Evolutionary conservation across 2,329 filamentous ascomycete species (phyloP), one percentile per base, ranked within the genome.

Genomic region (Colletotrichum musicola): DNA sequence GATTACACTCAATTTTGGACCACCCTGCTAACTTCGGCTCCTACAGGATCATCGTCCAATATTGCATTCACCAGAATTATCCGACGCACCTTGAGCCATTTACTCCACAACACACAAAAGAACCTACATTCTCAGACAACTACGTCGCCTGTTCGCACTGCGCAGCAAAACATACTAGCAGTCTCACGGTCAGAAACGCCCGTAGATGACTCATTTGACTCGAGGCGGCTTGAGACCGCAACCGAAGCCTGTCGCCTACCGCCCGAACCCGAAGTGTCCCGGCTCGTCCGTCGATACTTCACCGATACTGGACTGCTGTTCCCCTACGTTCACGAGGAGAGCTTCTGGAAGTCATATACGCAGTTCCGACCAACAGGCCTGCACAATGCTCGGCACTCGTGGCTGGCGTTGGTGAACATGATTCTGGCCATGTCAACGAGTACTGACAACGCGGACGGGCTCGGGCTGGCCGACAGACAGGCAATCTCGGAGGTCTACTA

Each of bases 361-460:
- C 53, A 68, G 3, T 72, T 73, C 5, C n/a, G 6, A 13, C 22
- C 60, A 25, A 63, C 62, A 4, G 72, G 72, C 0, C 73, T 81
- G 46, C 77, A 72, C 0, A 77, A 75, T 4, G 79, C 82, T 0
- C 77, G 83, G 0, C 79, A 81, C n/a, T 82, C 84, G 0, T 87
- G 85, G 85, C 77, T 87, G 0, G 83, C 83, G 0, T 71, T 86
- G 3, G 72, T 87, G 0, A 86, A 87, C 57, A 83, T 86, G 63
- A 79, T 87, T 0, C 75, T 87, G 1, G 83, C 85, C 1, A 82
- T 87, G 76, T 81, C 83, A 0, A 80, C 77, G 13, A 82, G 78
- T 18, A 77, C 79, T 1, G 76, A 73, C 9, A 72, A 75, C 6
- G 74, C 76, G 30, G 71, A 64, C 2, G 74, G 75, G 6, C 64